Evolutionary conservation across 192 early-diverging fungal species (phyloP).

Genomic region (Coemansia sp.): DNA sequence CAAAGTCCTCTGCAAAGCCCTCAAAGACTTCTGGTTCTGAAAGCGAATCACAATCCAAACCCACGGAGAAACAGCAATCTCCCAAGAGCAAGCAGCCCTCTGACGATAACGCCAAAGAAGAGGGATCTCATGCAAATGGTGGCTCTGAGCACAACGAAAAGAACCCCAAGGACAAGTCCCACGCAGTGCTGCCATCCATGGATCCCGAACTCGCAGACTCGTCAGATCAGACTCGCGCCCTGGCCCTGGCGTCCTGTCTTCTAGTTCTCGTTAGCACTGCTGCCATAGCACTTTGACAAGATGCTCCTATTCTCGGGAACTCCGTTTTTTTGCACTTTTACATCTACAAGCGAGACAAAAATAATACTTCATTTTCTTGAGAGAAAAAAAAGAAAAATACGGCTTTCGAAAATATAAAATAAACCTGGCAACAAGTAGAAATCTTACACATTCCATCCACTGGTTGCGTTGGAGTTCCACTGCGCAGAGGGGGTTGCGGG

Average conservation of each 20-base stretch:
- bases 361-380: not conserved
- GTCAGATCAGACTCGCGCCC: not conserved
- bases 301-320: not conserved
- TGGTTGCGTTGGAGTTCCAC: slow-evolving; percentile 9
- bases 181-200: slow-evolving; percentile 47
- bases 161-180: slow-evolving; percentile 16
- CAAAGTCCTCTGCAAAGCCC: not conserved
- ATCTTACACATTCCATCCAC: slow-evolving; percentile 30
- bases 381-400: not conserved
- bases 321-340: not conserved
- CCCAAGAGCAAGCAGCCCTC: slow-evolving; percentile 1
- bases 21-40: not conserved
- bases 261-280: not conserved
- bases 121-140: not conserved
- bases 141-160: not conserved
- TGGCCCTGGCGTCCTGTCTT: not conserved
- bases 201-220: slow-evolving; percentile 42
- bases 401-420: no score
- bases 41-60: not conserved
- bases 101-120: not conserved
- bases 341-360: not conserved
- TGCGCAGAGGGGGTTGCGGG: slow-evolving; percentile 14
- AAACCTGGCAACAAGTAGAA: not conserved
- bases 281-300: not conserved
- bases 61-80: not conserved